phyloP scores from a whole-genome alignment of 1,139 yeast species.

The Pichia sp. region DNA sequence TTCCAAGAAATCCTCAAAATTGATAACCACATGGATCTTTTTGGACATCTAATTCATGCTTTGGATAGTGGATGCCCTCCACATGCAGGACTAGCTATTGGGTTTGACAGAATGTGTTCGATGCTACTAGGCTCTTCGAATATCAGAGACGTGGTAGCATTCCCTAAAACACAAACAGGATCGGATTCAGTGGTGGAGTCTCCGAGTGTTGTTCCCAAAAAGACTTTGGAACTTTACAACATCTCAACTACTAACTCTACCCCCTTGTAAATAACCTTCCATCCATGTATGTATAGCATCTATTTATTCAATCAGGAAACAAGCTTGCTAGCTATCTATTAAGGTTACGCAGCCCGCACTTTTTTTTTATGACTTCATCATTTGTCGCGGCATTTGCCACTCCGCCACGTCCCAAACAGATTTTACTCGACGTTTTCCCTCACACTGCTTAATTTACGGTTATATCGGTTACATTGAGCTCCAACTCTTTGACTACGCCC shows the following conservation, averaged over 20 bases:
- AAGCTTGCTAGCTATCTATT: background rate
- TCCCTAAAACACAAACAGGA: constrained; percentile 90
- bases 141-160: constrained; percentile 90
- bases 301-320: too few relatives aligned
- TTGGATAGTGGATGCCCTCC: constrained; percentile 94
- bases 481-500: too few relatives aligned
- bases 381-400: too few relatives aligned
- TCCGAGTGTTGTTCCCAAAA: constrained; percentile 56
- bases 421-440: too few relatives aligned
- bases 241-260: constrained; percentile 18
- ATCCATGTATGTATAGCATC: too few relatives aligned
- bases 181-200: constrained; percentile 81
- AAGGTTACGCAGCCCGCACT: constrained; percentile 1
- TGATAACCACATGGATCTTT: constrained; percentile 48
- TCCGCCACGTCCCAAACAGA: too few relatives aligned
- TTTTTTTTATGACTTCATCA: too few relatives aligned
- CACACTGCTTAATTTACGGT: too few relatives aligned
- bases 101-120: constrained; percentile 89
- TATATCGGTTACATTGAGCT: too few relatives aligned
- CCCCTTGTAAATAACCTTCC: too few relatives aligned
- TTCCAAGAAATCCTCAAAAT: constrained; percentile 50
- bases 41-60: constrained; percentile 81
- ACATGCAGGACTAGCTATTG: constrained; percentile 95
- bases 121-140: constrained; percentile 70
- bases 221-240: constrained; percentile 43